phyloP scores from a whole-genome alignment of 2,329 filamentous ascomycete species.

The Fusarium floridanum region DNA sequence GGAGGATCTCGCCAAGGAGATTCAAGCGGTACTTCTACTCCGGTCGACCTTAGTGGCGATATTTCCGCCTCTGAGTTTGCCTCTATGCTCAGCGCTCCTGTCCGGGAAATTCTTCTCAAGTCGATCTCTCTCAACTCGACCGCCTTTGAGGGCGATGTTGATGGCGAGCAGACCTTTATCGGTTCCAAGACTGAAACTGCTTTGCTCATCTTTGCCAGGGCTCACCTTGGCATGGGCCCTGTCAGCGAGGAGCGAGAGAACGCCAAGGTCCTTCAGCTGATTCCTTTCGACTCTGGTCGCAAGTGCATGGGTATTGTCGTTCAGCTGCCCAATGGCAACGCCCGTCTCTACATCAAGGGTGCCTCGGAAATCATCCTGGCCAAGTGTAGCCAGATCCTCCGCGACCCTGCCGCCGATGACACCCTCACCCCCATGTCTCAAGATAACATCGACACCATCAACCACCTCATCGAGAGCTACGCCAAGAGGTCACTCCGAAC shows the following conservation, averaged over 20 bases:
- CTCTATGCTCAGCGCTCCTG: conserved; percentile 58
- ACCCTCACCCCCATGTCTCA: conserved; percentile 60
- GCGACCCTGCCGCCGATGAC: conserved; percentile 61
- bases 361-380: conserved; percentile 74
- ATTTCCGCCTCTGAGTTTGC: conserved; percentile 62
- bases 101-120: conserved; percentile 67
- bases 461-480: conserved; percentile 79
- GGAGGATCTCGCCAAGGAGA: conserved; percentile 54
- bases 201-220: conserved; percentile 75
- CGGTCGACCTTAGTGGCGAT: conserved; percentile 51
- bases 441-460: conserved; percentile 69
- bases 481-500: conserved; percentile 85
- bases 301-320: conserved; percentile 78
- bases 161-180: conserved; percentile 75
- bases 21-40: conserved; percentile 43
- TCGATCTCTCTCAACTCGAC: conserved; percentile 78
- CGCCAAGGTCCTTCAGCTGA: conserved; percentile 71
- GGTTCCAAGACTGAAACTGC: conserved; percentile 85
- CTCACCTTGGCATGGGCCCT: conserved; percentile 75
- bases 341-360: conserved; percentile 72
- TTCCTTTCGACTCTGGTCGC: conserved; percentile 81
- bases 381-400: conserved; percentile 66
- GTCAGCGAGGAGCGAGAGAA: conserved; percentile 74
- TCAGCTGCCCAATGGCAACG: conserved; percentile 63
- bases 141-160: conserved; percentile 80